Percentiles rank a stretch among this genome's conserved stretches.
These are phyloP conservation scores for Yamadazyma atmosphaerica DNA, from an alignment of 1,139 yeast genomes.

Conservation along the genomic window DNA sequence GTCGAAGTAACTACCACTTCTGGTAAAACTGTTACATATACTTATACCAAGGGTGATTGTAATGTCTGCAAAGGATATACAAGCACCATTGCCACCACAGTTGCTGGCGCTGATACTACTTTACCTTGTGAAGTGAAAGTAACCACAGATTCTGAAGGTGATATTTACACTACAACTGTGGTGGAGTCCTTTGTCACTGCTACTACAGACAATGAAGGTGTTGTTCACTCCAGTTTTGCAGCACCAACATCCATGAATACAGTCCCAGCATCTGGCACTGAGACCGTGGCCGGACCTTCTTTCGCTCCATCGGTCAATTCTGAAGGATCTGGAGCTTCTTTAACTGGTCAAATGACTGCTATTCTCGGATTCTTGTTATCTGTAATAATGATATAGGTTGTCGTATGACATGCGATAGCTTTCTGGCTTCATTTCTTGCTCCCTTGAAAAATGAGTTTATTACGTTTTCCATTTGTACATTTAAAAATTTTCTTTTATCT, in stretches of 20 bases:
- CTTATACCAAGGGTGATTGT: conserved; percentile 18
- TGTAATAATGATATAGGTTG: not conserved
- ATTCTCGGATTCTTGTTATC: not conserved
- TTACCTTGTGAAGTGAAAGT: conserved; percentile 9
- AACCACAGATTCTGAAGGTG: conserved; percentile 1
- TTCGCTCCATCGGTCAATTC: not conserved
- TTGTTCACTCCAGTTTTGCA: not conserved
- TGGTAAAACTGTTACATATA: conserved; percentile 5
- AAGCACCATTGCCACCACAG: conserved; percentile 4
- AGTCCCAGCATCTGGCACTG: not conserved
- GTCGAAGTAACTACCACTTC: conserved; percentile 8
- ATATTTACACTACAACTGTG: not conserved
- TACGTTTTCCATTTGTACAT: no score
- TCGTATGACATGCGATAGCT: no score
- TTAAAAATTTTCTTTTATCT: no score
- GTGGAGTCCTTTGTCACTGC: not conserved
- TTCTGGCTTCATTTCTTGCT: no score
- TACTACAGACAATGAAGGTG: not conserved
- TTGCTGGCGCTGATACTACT: conserved; percentile 7
- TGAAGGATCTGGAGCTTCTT: not conserved
- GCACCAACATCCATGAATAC: not conserved
- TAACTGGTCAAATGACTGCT: not conserved
- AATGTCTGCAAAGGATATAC: conserved; percentile 9
- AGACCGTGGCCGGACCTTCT: not conserved
- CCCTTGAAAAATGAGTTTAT: no score